These are phyloP conservation scores for Mycosphaerella arachidis DNA, from an alignment of 2,329 filamentous ascomycete genomes.

Conservation along the genomic window DNA sequence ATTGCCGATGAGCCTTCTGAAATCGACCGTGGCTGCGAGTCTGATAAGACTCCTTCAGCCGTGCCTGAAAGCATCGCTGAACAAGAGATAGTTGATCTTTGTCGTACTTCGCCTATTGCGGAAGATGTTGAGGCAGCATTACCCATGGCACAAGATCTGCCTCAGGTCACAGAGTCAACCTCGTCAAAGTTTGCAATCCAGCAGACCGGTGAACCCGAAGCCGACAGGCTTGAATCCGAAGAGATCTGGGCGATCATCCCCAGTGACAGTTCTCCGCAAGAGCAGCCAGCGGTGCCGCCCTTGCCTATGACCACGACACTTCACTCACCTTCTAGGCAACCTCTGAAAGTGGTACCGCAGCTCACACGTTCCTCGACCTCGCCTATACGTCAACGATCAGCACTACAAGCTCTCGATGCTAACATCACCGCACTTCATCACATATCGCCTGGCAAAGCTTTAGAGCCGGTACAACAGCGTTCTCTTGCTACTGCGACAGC, in stretches of 20 bases:
- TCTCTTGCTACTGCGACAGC: neutral
- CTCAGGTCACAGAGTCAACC: neutral
- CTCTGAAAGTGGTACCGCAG: neutral
- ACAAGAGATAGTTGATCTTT: conserved; percentile 9
- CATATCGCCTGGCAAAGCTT: conserved; percentile 9
- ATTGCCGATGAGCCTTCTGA: neutral
- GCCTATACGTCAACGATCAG: conserved; percentile 16
- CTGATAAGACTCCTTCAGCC: neutral
- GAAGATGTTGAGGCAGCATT: neutral
- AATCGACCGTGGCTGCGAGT: too few relatives aligned
- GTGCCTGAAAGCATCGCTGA: neutral
- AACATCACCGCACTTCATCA: conserved; percentile 15
- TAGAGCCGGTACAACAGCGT: conserved; percentile 5
- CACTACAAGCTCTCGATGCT: conserved; percentile 25
- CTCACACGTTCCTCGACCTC: conserved; percentile 14
- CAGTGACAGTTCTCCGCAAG: conserved; percentile 14
- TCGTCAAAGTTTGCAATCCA: neutral
- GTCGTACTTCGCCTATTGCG: conserved; percentile 8
- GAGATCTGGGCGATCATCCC: conserved; percentile 12
- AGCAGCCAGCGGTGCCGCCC: neutral
- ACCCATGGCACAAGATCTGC: neutral
- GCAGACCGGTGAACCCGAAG: neutral
- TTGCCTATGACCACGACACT: neutral
- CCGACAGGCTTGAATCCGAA: neutral
- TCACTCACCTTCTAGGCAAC: neutral